Percentiles rank a stretch among this genome's conserved stretches.
Conservation (phyloP, 805 yeast genomes). For the Starmerella riodocensis region DNA sequence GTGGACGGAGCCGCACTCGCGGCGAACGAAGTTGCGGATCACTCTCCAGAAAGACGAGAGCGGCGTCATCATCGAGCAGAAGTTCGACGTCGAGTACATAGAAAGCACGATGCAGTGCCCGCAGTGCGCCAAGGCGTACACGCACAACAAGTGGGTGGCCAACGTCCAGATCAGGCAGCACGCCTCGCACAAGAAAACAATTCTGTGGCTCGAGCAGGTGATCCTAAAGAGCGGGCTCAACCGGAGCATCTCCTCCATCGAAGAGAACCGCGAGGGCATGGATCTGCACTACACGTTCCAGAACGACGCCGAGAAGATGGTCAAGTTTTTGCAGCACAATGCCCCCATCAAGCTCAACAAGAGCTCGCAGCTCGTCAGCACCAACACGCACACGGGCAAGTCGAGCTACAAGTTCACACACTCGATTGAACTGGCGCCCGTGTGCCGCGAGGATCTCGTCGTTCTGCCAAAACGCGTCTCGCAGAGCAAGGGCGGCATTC, state of each 20-base stretch:
- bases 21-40: conserved; percentile 79
- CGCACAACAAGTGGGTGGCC: conserved; percentile 97
- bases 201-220: conserved; percentile 87
- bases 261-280: conserved; percentile 85
- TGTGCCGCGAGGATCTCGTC: conserved; percentile 92
- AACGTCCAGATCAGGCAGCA: conserved; percentile 95
- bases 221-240: conserved; percentile 88
- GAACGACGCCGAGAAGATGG: conserved; percentile 87
- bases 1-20: conserved; percentile 99
- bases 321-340: conserved; percentile 74
- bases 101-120: conserved; percentile 96
- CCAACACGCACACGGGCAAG: conserved; percentile 82
- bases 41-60: conserved; percentile 95
- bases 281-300: conserved; percentile 83
- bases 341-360: conserved; percentile 72
- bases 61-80: conserved; percentile 84
- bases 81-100: conserved; percentile 84
- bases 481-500: conserved; percentile 64
- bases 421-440: conserved; percentile 88
- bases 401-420: conserved; percentile 80
- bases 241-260: conserved; percentile 81
- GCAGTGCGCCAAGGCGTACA: conserved; percentile 94
- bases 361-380: conserved; percentile 82
- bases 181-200: conserved; percentile 92
- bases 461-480: conserved; percentile 83